Evolutionary conservation across 768 basidiomycete genomes (phyloP).

Genomic region (Ephemerocybe angulata): DNA sequence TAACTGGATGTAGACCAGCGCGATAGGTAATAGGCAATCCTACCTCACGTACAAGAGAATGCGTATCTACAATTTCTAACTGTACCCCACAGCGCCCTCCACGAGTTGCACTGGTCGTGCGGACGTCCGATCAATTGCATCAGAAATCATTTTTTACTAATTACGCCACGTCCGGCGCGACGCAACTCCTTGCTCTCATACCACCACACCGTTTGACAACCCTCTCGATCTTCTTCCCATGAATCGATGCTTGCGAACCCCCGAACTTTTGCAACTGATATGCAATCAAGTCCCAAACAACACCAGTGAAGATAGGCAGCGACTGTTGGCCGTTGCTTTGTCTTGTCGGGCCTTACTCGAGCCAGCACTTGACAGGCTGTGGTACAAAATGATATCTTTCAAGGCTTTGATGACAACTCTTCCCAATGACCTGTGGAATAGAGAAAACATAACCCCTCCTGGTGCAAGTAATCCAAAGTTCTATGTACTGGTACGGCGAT

Average conservation of each 20-base stretch:
- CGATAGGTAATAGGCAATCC: too few relatives aligned
- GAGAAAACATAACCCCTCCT: background rate
- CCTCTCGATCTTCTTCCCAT: background rate
- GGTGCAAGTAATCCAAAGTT: too few relatives aligned
- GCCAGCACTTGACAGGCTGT: background rate
- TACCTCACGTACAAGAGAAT: too few relatives aligned
- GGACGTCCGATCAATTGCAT: background rate
- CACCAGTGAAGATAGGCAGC: background rate
- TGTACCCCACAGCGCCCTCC: background rate
- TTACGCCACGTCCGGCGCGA: background rate
- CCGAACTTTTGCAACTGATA: background rate
- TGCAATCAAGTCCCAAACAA: background rate
- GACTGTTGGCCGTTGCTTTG: background rate
- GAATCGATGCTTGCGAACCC: background rate
- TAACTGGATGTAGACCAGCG: too few relatives aligned
- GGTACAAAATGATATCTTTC: background rate
- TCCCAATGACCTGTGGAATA: background rate
- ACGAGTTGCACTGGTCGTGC: background rate
- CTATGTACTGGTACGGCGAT: too few relatives aligned
- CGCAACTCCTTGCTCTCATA: background rate
- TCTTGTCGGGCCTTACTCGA: background rate
- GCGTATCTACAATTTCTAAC: too few relatives aligned
- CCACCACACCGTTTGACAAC: background rate
- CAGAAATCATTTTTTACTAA: background rate
- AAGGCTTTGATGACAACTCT: background rate